These are phyloP conservation scores for Scutellaria barbata DNA, from an alignment of 257 asterid species.

Conservation along the genomic window DNA sequence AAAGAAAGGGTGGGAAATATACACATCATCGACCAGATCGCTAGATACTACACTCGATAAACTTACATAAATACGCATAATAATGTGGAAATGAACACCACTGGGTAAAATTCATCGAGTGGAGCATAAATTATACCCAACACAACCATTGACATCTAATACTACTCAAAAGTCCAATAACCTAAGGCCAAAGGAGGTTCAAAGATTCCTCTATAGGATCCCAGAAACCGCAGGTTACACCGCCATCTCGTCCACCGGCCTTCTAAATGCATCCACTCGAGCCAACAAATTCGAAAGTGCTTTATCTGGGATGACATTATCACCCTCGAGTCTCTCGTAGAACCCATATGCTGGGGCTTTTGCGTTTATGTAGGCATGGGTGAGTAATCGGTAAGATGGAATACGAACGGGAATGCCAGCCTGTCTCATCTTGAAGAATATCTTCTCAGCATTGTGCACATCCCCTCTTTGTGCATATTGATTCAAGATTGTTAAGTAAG, in stretches of 20 bases:
- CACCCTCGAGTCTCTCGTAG: slow-evolving; percentile 65
- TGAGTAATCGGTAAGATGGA: slow-evolving; percentile 51
- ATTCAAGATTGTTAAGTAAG: slow-evolving; percentile 60
- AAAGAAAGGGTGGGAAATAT: too few relatives aligned
- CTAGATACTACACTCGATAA: too few relatives aligned
- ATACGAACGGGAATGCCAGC: slow-evolving; percentile 48
- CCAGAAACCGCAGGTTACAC: too few relatives aligned
- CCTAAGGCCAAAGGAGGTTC: too few relatives aligned
- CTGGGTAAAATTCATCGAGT: too few relatives aligned
- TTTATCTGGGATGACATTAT: slow-evolving; percentile 55
- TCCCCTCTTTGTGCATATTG: slow-evolving; percentile 72
- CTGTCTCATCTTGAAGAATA: slow-evolving; percentile 57
- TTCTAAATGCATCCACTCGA: slow-evolving; percentile 50
- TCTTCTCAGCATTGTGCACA: slow-evolving; percentile 71
- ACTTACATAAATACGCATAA: too few relatives aligned
- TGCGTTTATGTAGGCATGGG: slow-evolving; percentile 66
- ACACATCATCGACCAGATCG: too few relatives aligned
- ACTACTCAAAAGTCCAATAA: too few relatives aligned
- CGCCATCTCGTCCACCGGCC: slow-evolving; percentile 49
- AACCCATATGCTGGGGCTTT: slow-evolving; percentile 74
- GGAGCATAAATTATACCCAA: too few relatives aligned
- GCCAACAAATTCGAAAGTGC: slow-evolving; percentile 48
- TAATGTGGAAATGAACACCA: too few relatives aligned
- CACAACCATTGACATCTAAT: too few relatives aligned
- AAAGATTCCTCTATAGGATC: too few relatives aligned